Evolutionary conservation across 2,329 filamentous ascomycete species (phyloP).

Genomic region (Cladosporium oxysporum): DNA sequence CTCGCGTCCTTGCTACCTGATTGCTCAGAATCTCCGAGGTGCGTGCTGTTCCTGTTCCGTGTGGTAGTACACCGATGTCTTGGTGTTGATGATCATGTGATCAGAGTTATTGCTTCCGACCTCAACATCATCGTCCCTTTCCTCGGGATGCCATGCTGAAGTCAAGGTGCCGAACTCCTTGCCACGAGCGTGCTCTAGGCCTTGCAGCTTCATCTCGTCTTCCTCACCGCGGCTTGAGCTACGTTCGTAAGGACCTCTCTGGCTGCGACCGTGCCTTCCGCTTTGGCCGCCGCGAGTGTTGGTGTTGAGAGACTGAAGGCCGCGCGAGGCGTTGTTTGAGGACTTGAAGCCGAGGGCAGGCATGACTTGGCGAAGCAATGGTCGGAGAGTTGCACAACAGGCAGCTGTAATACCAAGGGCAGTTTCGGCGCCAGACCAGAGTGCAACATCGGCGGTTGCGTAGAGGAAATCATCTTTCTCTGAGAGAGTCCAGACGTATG

Average conservation of each 20-base stretch:
- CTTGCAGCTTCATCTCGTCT: slow-evolving; percentile 18
- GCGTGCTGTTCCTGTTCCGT: slow-evolving; percentile 11
- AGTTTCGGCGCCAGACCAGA: slow-evolving; percentile 25
- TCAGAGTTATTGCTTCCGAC: slow-evolving; percentile 17
- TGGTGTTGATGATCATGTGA: slow-evolving; percentile 19
- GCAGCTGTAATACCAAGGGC: slow-evolving; percentile 24
- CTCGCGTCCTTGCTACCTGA: not conserved
- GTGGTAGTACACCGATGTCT: slow-evolving; percentile 18
- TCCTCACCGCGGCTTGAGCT: slow-evolving; percentile 17
- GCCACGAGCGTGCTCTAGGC: slow-evolving; percentile 14
- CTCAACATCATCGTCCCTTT: slow-evolving; percentile 11
- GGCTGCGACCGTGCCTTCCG: not conserved
- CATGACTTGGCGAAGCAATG: slow-evolving; percentile 21
- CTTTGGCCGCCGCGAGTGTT: not conserved
- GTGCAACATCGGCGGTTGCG: slow-evolving; percentile 23
- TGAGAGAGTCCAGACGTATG: slow-evolving; percentile 22
- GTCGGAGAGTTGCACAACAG: slow-evolving; percentile 23
- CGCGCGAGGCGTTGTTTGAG: not conserved
- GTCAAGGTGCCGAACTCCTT: slow-evolving; percentile 18
- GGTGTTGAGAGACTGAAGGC: not conserved
- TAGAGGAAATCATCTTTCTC: slow-evolving; percentile 23
- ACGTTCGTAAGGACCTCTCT: slow-evolving; percentile 10
- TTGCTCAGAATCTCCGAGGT: not conserved
- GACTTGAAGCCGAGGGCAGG: slow-evolving; percentile 14
- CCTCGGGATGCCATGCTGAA: slow-evolving; percentile 17